Evolutionary conservation across 352 stramenopile species (phyloP).

Genomic region (Bremia lactucae): DNA sequence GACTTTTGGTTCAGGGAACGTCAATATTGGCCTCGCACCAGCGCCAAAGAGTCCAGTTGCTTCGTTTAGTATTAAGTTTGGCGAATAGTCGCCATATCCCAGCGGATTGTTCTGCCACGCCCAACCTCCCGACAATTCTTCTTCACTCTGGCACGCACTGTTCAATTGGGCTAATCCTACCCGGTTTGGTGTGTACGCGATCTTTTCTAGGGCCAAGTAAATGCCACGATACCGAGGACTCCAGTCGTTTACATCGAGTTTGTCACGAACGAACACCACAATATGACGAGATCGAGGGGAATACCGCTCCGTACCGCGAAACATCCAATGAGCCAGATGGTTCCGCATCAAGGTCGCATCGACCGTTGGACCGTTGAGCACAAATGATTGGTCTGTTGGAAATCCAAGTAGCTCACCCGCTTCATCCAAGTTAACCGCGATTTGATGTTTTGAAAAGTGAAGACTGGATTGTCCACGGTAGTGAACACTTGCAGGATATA

Average conservation of each 20-base stretch:
- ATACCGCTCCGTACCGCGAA: constrained; percentile 46
- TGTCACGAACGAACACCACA: constrained; percentile 42
- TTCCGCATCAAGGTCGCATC: constrained; percentile 56
- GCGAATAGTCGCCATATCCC: constrained; percentile 36
- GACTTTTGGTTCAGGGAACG: constrained; percentile 22
- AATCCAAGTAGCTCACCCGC: constrained; percentile 28
- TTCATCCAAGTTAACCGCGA: constrained; percentile 28
- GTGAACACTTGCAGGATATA: constrained; percentile 32
- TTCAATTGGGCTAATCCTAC: constrained; percentile 29
- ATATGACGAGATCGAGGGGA: constrained; percentile 42
- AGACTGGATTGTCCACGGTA: constrained; percentile 55
- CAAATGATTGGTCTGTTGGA: constrained; percentile 33
- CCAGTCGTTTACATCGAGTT: constrained; percentile 15
- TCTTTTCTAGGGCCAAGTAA: constrained; percentile 53
- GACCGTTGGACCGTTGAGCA: constrained; percentile 45
- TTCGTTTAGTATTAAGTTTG: constrained; percentile 50
- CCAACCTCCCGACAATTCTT: constrained; percentile 47
- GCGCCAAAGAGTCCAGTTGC: constrained; percentile 46
- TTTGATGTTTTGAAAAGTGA: constrained; percentile 47
- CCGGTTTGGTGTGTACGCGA: constrained; percentile 45
- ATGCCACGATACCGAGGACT: constrained; percentile 42
- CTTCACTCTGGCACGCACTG: constrained; percentile 16
- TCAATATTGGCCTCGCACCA: constrained; percentile 39
- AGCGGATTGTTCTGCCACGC: constrained; percentile 59
- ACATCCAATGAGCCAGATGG: constrained; percentile 62